Percentiles rank a stretch among this genome's conserved stretches.
phyloP scores from a whole-genome alignment of 169 alveolate genomes.

The Babesia divergens region DNA sequence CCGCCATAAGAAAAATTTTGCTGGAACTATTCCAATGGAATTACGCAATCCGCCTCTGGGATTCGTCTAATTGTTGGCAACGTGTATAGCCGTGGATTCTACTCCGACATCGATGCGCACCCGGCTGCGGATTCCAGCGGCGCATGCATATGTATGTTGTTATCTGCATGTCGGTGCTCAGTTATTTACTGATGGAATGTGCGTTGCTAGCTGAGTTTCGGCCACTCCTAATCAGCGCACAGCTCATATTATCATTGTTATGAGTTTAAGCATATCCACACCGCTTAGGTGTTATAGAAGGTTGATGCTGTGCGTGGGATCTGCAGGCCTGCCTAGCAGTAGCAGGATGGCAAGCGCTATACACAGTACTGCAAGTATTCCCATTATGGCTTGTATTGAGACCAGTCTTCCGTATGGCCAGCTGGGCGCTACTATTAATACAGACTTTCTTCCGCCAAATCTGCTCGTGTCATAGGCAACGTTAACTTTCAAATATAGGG shows the following conservation, averaged over 20 bases:
- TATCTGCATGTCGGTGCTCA: conserved; percentile 12
- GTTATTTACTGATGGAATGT: too few relatives aligned
- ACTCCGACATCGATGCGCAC: conserved; percentile 3
- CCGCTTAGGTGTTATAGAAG: conserved; percentile 30
- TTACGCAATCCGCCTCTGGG: too few relatives aligned
- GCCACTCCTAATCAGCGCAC: neutral
- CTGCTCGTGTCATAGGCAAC: conserved; percentile 64
- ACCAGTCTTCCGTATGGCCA: conserved; percentile 47
- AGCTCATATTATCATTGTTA: neutral
- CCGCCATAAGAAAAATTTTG: too few relatives aligned
- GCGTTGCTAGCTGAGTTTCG: too few relatives aligned
- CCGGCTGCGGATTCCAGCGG: conserved; percentile 5
- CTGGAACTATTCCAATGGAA: too few relatives aligned
- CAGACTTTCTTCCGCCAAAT: conserved; percentile 73
- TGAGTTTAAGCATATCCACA: neutral
- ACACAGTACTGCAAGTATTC: conserved; percentile 15
- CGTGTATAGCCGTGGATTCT: too few relatives aligned
- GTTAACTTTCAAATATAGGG: conserved; percentile 65
- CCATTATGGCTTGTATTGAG: conserved; percentile 13
- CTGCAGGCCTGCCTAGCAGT: conserved; percentile 37
- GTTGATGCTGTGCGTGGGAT: conserved; percentile 11
- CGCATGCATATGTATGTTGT: conserved; percentile 19
- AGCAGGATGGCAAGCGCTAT: conserved; percentile 3
- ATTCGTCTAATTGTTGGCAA: too few relatives aligned
- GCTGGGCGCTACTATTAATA: conserved; percentile 52